A percentile compares a stretch with the other conserved stretches of the same genome.
phyloP scores from a whole-genome alignment of 1,139 yeast species.

The Candida labiduridarum region DNA sequence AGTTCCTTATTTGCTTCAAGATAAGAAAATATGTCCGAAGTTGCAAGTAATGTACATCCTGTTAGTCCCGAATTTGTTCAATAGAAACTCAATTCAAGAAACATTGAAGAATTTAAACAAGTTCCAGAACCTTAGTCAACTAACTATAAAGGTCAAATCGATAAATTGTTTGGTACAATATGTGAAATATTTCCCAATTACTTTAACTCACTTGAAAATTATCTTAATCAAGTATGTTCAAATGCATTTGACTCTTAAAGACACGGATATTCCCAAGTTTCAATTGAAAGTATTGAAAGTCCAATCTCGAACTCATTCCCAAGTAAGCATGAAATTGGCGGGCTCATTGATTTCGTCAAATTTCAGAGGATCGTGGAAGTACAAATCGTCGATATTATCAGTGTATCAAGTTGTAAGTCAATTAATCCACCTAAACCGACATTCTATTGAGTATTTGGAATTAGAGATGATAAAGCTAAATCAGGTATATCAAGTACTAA shows the following conservation, averaged over 20 bases:
- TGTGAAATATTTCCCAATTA: slow-evolving; percentile 9
- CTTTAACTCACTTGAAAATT: slow-evolving; percentile 10
- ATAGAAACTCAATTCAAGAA: not conserved
- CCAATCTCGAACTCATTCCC: slow-evolving; percentile 6
- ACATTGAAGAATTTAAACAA: not conserved
- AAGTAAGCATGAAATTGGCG: not conserved
- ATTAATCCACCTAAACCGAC: slow-evolving; percentile 2
- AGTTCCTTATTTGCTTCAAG: not conserved
- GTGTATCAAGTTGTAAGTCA: slow-evolving; percentile 3
- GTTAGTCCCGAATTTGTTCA: not conserved
- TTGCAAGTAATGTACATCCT: not conserved
- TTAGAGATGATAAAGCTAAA: slow-evolving; percentile 11
- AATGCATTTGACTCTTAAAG: not conserved
- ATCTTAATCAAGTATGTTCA: slow-evolving; percentile 1
- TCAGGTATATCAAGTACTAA: slow-evolving; percentile 1
- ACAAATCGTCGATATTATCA: not conserved
- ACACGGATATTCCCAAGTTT: not conserved
- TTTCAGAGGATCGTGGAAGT: not conserved
- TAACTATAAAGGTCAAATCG: slow-evolving; percentile 3
- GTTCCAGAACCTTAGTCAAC: slow-evolving; percentile 7
- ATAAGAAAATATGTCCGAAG: not conserved
- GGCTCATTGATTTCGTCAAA: not conserved
- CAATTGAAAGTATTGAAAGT: slow-evolving; percentile 10
- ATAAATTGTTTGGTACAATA: not conserved
- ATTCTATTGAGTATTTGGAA: slow-evolving; percentile 8